Conservation (phyloP, 257 asterid genomes). For the Craterostigma plantagineum region DNA sequence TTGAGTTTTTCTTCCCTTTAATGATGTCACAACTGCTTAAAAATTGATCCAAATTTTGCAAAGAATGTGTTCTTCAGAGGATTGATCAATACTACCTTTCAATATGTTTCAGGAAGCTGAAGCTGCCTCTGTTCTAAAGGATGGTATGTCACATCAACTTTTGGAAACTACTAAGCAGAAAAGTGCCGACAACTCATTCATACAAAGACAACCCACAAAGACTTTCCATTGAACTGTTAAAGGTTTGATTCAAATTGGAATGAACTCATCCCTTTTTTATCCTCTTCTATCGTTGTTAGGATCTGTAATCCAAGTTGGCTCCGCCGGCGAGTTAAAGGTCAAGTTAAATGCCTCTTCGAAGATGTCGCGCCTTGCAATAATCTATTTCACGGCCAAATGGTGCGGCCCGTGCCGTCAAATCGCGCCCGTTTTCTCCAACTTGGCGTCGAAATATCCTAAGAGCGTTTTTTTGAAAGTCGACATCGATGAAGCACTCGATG, state of each 20-base stretch:
- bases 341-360: slow-evolving; percentile 34
- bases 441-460: slow-evolving; percentile 31
- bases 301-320: slow-evolving; percentile 30
- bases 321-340: slow-evolving; percentile 25
- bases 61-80: slow-evolving; percentile 1
- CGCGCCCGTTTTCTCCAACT: slow-evolving; percentile 33
- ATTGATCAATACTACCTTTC: slow-evolving; percentile 8
- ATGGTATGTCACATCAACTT: slow-evolving; percentile 29
- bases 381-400: slow-evolving; percentile 77
- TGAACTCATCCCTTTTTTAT: neutral
- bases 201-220: no score
- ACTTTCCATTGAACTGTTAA: neutral
- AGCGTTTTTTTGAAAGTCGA: slow-evolving; percentile 51
- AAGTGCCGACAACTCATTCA: no score
- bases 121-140: slow-evolving; percentile 35
- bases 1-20: no score
- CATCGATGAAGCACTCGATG: slow-evolving; percentile 41
- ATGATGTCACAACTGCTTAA: no score
- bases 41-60: neutral
- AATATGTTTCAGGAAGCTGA: slow-evolving; percentile 31
- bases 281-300: slow-evolving; percentile 19
- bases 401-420: slow-evolving; percentile 70
- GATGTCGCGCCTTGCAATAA: slow-evolving; percentile 31
- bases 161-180: no score
- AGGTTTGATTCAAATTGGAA: neutral